phyloP scores from a whole-genome alignment of 2,329 filamentous ascomycete species.

The Aspergillus fructus region DNA sequence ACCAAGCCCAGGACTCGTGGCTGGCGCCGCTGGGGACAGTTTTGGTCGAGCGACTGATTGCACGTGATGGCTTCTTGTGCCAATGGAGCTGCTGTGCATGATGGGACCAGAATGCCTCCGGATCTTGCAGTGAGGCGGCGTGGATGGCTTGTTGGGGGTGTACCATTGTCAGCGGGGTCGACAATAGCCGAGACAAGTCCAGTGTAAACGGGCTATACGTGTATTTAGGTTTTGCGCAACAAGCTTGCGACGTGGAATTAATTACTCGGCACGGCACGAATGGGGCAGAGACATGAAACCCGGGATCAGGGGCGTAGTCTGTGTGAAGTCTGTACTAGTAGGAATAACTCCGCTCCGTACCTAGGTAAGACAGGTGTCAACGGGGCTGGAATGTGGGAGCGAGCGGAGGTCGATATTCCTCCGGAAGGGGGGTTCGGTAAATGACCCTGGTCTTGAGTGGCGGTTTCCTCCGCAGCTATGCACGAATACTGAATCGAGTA shows the following conservation, averaged over 20 bases:
- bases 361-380: neutral
- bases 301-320: neutral
- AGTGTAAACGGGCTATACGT: neutral
- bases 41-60: slow-evolving; percentile 62
- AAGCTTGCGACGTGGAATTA: neutral
- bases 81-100: slow-evolving; percentile 76
- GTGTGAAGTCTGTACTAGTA: neutral
- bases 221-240: neutral
- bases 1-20: slow-evolving; percentile 86
- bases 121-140: slow-evolving; percentile 62
- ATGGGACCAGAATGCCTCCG: slow-evolving; percentile 70
- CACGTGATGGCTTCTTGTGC: slow-evolving; percentile 70
- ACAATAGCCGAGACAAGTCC: neutral
- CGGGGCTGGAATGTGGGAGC: neutral
- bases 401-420: neutral
- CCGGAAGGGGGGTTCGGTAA: neutral
- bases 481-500: neutral
- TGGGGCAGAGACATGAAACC: neutral
- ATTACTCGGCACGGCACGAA: neutral
- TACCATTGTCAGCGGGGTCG: neutral
- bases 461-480: no score
- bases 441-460: neutral
- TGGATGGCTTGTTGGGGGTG: slow-evolving; percentile 53
- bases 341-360: neutral
- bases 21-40: slow-evolving; percentile 58